Conservation (phyloP, 164 flowering plant species). For the Buxus sempervirens region DNA sequence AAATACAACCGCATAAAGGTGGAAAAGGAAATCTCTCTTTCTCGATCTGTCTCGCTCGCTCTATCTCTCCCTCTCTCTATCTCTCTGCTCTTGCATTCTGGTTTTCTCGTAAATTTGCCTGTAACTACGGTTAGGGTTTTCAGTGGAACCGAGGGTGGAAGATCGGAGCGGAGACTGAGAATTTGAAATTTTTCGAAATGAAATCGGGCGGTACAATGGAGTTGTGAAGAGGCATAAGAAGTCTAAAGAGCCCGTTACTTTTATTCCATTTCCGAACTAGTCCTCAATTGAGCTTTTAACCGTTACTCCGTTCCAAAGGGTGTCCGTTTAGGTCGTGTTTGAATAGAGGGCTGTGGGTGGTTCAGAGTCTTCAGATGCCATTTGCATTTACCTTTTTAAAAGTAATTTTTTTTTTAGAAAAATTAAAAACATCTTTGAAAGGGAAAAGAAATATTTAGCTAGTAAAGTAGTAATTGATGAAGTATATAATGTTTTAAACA, state of each 20-base stretch:
- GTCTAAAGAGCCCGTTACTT: conserved; percentile 14
- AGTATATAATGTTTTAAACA: too few species aligned
- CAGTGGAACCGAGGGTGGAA: background rate
- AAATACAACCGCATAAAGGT: background rate
- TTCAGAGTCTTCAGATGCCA: too few species aligned
- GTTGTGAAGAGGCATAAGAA: background rate
- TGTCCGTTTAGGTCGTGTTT: too few species aligned
- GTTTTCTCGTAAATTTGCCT: background rate
- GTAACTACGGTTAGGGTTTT: conserved; percentile 10
- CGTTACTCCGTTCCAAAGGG: too few species aligned
- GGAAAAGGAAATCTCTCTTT: background rate
- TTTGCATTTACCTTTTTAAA: too few species aligned
- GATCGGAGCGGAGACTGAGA: conserved; percentile 2
- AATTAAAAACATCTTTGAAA: too few species aligned
- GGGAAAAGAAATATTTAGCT: too few species aligned
- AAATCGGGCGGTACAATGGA: conserved; percentile 22
- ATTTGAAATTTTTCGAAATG: conserved; percentile 35
- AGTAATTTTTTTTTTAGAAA: too few species aligned
- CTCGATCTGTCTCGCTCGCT: too few species aligned
- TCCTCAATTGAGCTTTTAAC: too few species aligned
- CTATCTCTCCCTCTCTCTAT: conserved; percentile 1
- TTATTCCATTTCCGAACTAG: background rate
- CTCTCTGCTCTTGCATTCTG: background rate
- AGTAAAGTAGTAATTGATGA: too few species aligned
- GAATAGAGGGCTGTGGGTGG: too few species aligned